Evolutionary conservation across 768 basidiomycete species (phyloP).

Genomic region (Agrocybe pediades): DNA sequence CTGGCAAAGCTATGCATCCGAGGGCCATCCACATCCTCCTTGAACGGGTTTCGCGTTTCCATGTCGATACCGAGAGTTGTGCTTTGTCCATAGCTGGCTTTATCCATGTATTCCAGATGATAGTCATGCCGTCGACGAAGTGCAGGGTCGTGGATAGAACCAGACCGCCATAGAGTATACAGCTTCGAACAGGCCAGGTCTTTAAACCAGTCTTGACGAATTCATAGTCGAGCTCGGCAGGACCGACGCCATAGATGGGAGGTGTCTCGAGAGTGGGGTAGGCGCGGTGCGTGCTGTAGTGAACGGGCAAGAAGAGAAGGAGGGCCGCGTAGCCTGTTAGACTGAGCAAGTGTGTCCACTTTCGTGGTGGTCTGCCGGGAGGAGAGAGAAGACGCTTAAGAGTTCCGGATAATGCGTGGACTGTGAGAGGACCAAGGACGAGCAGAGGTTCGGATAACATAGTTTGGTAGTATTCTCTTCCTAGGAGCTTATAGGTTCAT

Average conservation of each 20-base stretch:
- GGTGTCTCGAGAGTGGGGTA: constrained; percentile 44
- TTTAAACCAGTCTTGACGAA: constrained; percentile 76
- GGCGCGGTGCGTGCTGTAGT: constrained; percentile 68
- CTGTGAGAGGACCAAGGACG: constrained; percentile 63
- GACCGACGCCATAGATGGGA: constrained; percentile 63
- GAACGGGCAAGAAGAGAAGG: constrained; percentile 63
- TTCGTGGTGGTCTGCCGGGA: constrained; percentile 28
- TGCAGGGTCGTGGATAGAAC: constrained; percentile 60
- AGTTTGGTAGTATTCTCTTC: constrained; percentile 86
- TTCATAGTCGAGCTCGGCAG: constrained; percentile 80
- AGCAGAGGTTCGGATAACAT: constrained; percentile 66
- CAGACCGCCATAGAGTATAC: constrained; percentile 64
- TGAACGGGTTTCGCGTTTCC: constrained; percentile 20
- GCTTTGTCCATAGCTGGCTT: constrained; percentile 21
- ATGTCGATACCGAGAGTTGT: constrained; percentile 5
- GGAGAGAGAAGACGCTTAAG: constrained; percentile 58
- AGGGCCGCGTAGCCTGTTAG: constrained; percentile 64
- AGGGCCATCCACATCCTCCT: constrained; percentile 24
- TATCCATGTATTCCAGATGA: constrained; percentile 56
- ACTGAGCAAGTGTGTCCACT: constrained; percentile 47
- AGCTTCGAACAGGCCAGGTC: constrained; percentile 62
- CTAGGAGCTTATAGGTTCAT: constrained; percentile 58
- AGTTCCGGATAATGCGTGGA: constrained; percentile 63
- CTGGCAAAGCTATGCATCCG: constrained; percentile 45
- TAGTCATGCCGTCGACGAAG: constrained; percentile 56